Conservation (phyloP, 2,329 filamentous ascomycete species). For the Trichoderma simmonsii region DNA sequence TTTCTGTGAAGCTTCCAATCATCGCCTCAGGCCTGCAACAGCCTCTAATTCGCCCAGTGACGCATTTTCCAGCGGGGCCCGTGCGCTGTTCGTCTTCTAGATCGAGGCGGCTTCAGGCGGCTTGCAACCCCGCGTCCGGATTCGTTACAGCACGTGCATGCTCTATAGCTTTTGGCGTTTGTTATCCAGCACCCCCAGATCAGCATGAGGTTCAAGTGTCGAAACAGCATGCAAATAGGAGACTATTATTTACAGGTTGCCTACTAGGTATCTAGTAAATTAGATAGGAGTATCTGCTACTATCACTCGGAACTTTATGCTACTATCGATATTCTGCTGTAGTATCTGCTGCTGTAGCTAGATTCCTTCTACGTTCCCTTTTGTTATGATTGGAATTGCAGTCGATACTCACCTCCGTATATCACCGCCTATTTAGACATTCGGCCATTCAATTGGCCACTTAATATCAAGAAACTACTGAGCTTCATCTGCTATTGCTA, state of each 20-base stretch:
- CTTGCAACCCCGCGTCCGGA: constrained; percentile 9
- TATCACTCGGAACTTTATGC: too few relatives aligned
- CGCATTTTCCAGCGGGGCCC: constrained; percentile 8
- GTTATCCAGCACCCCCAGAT: background rate
- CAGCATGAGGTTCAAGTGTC: background rate
- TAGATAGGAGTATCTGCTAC: background rate
- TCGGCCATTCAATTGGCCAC: background rate
- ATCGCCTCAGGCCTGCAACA: background rate
- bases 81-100: background rate
- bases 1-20: background rate
- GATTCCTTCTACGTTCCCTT: background rate
- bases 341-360: background rate
- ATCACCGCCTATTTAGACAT: background rate
- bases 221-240: background rate
- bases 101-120: constrained; percentile 3
- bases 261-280: background rate
- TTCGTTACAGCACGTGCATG: background rate
- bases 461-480: background rate
- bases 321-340: too few relatives aligned
- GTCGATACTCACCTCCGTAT: background rate
- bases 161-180: background rate
- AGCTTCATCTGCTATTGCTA: background rate
- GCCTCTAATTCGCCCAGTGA: constrained; percentile 1
- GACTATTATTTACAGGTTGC: background rate
- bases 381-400: background rate